Conservation (phyloP, 306 rosid species). For the Medicago arabica region DNA sequence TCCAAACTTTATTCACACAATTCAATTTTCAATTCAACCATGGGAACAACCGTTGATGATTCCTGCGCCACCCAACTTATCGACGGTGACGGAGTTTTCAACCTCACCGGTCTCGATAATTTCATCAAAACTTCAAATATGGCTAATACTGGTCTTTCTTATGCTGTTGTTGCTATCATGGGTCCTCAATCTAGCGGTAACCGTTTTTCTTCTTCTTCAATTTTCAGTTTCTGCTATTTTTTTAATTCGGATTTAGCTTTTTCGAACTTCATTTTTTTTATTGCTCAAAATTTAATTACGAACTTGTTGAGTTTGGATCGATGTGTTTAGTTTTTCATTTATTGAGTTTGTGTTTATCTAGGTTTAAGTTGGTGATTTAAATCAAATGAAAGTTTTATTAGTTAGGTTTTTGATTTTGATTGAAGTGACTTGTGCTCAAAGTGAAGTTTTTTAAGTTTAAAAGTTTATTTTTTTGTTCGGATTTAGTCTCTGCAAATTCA, state of each 20-base stretch:
- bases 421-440: conserved; percentile 8
- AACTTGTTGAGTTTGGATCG: conserved; percentile 18
- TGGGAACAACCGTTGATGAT: conserved; percentile 42
- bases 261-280: too few species aligned
- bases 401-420: conserved; percentile 35
- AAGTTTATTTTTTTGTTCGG: too few species aligned
- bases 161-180: conserved; percentile 91
- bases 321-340: background rate
- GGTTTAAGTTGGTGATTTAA: conserved; percentile 7
- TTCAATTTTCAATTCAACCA: background rate
- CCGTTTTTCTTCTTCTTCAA: background rate
- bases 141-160: conserved; percentile 71
- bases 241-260: background rate
- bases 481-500: too few species aligned
- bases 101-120: conserved; percentile 62
- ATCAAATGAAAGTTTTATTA: background rate
- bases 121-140: conserved; percentile 59
- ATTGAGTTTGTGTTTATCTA: background rate
- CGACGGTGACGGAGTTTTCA: conserved; percentile 74
- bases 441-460: conserved; percentile 1
- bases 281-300: background rate
- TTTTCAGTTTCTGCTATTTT: background rate
- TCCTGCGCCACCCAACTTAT: conserved; percentile 76
- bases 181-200: conserved; percentile 97
- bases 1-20: conserved; percentile 12